A percentile compares a stretch with the other conserved stretches of the same genome.
These are phyloP conservation scores for Pyricularia pennisetigena DNA, from an alignment of 2,329 filamentous ascomycete species.

Conservation along the genomic window DNA sequence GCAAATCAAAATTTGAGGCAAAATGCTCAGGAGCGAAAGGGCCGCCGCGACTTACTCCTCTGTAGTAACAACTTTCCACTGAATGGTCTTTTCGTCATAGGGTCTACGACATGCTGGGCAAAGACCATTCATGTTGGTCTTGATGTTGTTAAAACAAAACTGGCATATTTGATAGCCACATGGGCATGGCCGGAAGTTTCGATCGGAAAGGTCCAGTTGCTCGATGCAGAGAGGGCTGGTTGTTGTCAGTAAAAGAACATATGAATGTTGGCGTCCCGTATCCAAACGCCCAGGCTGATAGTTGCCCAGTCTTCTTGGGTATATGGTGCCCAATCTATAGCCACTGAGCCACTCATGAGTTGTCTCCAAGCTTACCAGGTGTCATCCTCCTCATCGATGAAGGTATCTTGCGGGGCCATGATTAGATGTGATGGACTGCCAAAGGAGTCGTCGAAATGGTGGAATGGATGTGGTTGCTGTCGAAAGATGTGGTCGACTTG, in stretches of 20 bases:
- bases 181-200: conserved; percentile 92
- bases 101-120: conserved; percentile 94
- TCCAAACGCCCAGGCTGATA: not conserved
- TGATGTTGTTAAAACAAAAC: conserved; percentile 99
- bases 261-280: not conserved
- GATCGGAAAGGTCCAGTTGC: conserved; percentile 95
- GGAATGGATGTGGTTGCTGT: conserved; percentile 1
- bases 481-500: not conserved
- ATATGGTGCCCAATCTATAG: conserved; percentile 4
- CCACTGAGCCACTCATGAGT: conserved; percentile 1
- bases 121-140: conserved; percentile 92
- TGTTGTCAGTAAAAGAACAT: conserved; percentile 14
- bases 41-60: conserved; percentile 67
- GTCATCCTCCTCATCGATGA: conserved; percentile 64
- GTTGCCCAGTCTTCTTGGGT: conserved; percentile 3
- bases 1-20: not conserved
- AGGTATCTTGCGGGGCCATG: conserved; percentile 61
- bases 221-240: conserved; percentile 91
- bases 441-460: not conserved
- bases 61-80: conserved; percentile 88
- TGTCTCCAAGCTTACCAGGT: conserved; percentile 42
- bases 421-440: conserved; percentile 9
- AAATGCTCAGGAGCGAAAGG: not conserved
- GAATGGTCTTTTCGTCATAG: conserved; percentile 94
- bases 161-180: conserved; percentile 99